Base-by-base conservation (phyloP, 2,329 filamentous ascomycete genomes). In the Aspergillus carbonarius region DNA sequence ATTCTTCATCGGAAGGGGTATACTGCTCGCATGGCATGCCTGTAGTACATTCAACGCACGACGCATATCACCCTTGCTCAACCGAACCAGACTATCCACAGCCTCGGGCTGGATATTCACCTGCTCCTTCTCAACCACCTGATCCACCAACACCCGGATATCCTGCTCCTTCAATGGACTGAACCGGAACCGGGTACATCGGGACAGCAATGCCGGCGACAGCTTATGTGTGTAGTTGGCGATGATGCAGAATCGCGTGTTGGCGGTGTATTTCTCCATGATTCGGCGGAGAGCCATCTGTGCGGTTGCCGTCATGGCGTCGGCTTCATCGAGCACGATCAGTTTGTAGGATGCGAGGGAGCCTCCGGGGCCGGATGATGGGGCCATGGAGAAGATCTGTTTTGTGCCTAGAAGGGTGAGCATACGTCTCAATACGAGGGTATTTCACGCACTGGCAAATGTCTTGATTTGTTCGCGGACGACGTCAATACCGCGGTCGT, bases 401-500 rank as follows among this genome's bases (percentile, higher is more conserved):
- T 96, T 97, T 7, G 95, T 99, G 67, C 77, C 77, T 79, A 46
- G 17, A 6, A 18, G 42, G 12, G 5, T 40, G 65, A 27, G 60
- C 9, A 35, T 37, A 53, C 13, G 35, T 44, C 15, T 32, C 30
- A 32, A 9, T 10, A 32, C 8, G 54, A 23, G 32, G 32, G 44
- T 30, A 50, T 30, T 53, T 1, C 27, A 74, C 70, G 53, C 54
- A 79, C 91, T 96, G 40, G 92, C 93, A 78, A 99, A 99, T 0
- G 95, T 99, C 83, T 98, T 99, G 85, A 99, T 99, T 78, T 99
- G 95, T 79, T 99, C 95, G 65, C 93, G 86, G 57, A 99, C 95
- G 2, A 99, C 95, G 66, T 99, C 95, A 74, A 99, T 99, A 71
- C 95, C 95, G 76, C 95, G 85, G 75, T 99, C 95, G 73, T 99